Conservation (phyloP, 257 asterid species). For the Marsdenia floribunda region DNA sequence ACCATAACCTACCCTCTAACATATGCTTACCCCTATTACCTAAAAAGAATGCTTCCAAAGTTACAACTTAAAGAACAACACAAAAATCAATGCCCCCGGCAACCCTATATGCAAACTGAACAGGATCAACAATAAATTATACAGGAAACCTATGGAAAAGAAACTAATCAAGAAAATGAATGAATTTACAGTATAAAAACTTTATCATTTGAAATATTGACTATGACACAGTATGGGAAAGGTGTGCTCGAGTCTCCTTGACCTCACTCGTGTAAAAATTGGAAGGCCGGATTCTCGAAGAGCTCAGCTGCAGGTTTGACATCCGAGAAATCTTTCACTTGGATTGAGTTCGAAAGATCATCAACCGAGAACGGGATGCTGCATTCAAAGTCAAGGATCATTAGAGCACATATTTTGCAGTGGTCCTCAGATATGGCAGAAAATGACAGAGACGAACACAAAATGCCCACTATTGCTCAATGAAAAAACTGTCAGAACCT, state of each 20-base stretch:
- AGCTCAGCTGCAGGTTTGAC: constrained; percentile 77
- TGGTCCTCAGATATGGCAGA: neutral
- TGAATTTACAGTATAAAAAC: constrained; percentile 45
- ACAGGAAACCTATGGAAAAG: constrained; percentile 25
- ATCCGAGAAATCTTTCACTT: constrained; percentile 75
- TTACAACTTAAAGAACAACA: neutral
- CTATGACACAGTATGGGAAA: constrained; percentile 12
- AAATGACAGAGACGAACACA: neutral
- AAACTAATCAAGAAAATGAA: constrained; percentile 20
- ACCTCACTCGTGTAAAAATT: constrained; percentile 71
- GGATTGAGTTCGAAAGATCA: constrained; percentile 65
- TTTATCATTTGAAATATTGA: constrained; percentile 10
- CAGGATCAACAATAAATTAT: constrained; percentile 19
- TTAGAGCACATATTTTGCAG: neutral
- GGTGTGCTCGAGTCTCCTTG: constrained; percentile 20
- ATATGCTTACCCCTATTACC: constrained; percentile 16
- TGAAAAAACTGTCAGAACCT: neutral
- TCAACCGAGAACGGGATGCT: constrained; percentile 95
- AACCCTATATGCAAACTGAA: constrained; percentile 15
- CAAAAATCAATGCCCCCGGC: neutral
- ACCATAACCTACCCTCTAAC: neutral
- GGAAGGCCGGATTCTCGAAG: constrained; percentile 77
- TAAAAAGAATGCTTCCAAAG: constrained; percentile 15
- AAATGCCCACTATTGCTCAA: neutral
- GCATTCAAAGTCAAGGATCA: constrained; percentile 20